Base-by-base conservation (phyloP, 495 filamentous ascomycete genomes). In the Penicillium ucsense region DNA sequence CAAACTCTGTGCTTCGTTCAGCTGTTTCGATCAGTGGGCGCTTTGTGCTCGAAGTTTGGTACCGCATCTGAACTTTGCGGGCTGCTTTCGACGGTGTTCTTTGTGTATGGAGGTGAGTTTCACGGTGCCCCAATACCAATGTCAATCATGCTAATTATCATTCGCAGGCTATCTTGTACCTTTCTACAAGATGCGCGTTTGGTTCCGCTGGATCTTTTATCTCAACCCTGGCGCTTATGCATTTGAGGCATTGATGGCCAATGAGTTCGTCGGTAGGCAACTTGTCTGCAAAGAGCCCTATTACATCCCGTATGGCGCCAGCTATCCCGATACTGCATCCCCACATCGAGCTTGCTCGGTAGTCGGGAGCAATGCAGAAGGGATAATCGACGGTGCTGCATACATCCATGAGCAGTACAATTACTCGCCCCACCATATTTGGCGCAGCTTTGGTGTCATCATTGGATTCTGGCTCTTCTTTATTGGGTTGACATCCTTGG, bases 121-220 rank as follows among this genome's bases (percentile, higher is more conserved):
- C 31, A 30, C 2, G 20, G 20, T 20, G 20, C 20, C 20, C 20
- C 20, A 20, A 20, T 20, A 20, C 20, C 20, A 20, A 20, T 20
- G 20, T 20, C 20, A 20, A 20, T 20, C 20, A 20, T 20, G 20
- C 20, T 20, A 20, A 20, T 20, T 1, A 20, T 20, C 20, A 20
- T 20, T 81, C 55, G 84, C 80, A 63, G 90, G 91, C 6, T 97
- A 95, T 62, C 78, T 83, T 3, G 86, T 97, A 48, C 91, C 90
- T 0, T 81, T 81, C 46, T 58, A 63, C 35, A 61, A 68, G 30
- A 94, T 95, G 88, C 80, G 83, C 5, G 74, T 70, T 3, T 95
- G 89, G 85, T 87, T 87, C 54, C 77, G 87, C 12, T 95, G 90
- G 91, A 77, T 96, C 46, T 88, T 88, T 57, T 95, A 89, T 53